A percentile compares a stretch with the other conserved stretches of the same genome.
Evolutionary conservation across 345 rosid genomes (phyloP).

Genomic region (Syzygium aqueum): DNA sequence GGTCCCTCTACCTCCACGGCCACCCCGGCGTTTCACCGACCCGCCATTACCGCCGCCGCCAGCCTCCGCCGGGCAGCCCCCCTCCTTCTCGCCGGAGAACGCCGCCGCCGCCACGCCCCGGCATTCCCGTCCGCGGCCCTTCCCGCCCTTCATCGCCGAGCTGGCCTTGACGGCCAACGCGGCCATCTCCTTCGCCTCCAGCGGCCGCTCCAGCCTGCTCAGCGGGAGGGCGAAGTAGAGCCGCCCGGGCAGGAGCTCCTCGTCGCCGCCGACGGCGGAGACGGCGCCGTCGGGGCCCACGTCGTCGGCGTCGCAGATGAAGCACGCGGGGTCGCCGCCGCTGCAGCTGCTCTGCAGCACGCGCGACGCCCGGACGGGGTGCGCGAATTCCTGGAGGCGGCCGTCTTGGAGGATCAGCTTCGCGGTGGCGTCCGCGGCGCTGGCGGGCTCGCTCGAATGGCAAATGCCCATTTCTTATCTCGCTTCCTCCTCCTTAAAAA

Average conservation of each 20-base stretch:
- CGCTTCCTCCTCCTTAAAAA: background rate
- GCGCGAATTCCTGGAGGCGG: conserved; percentile 40
- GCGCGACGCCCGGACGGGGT: conserved; percentile 39
- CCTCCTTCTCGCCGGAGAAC: background rate
- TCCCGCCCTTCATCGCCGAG: conserved; percentile 14
- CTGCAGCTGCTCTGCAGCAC: conserved; percentile 9
- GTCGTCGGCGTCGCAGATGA: conserved; percentile 39
- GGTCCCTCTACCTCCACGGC: conserved; percentile 13
- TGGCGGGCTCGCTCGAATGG: background rate
- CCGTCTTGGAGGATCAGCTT: conserved; percentile 57
- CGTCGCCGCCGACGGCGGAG: conserved; percentile 20
- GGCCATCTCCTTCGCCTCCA: conserved; percentile 37
- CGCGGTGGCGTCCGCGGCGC: conserved; percentile 19
- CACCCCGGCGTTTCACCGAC: background rate
- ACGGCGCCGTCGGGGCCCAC: conserved; percentile 31
- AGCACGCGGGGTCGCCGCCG: conserved; percentile 4
- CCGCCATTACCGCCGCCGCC: background rate
- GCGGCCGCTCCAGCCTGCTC: conserved; percentile 15
- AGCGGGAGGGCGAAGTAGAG: conserved; percentile 36
- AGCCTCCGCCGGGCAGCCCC: background rate
- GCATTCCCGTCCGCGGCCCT: background rate
- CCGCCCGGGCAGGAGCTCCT: conserved; percentile 29
- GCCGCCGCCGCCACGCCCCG: conserved; percentile 1
- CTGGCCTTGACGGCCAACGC: conserved; percentile 47
- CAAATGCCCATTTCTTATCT: conserved; percentile 8